Conservation (phyloP, 1,284 basidiomycete species). For the Peniophora sp. region DNA sequence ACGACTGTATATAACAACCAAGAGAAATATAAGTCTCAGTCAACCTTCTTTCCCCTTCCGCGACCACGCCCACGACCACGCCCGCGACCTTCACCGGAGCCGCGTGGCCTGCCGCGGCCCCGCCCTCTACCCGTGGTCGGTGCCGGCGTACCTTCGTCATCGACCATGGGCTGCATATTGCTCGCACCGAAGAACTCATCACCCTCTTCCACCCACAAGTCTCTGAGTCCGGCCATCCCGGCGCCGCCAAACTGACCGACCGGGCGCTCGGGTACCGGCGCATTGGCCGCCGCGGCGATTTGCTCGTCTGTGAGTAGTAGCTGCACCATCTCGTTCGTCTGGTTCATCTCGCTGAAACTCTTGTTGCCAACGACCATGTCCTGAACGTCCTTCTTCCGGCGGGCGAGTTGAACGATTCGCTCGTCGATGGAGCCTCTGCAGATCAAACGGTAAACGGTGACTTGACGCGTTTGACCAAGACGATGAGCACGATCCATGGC, state of each 20-base stretch:
- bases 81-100: constrained; percentile 6
- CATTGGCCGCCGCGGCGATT: constrained; percentile 45
- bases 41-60: constrained; percentile 12
- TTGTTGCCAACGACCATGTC: constrained; percentile 99
- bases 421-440: constrained; percentile 98
- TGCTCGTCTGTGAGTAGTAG: constrained; percentile 94
- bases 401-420: constrained; percentile 90
- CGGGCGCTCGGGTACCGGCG: constrained; percentile 28
- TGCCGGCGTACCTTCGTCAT: constrained; percentile 27
- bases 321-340: constrained; percentile 96
- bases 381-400: constrained; percentile 97
- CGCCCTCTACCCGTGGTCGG: constrained; percentile 16
- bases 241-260: constrained; percentile 24
- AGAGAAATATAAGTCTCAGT: no score
- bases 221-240: constrained; percentile 36
- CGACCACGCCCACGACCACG: constrained; percentile 20
- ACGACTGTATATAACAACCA: no score
- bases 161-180: constrained; percentile 23
- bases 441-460: constrained; percentile 97
- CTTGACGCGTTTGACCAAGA: constrained; percentile 96
- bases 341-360: constrained; percentile 85
- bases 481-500: constrained; percentile 99
- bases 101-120: constrained; percentile 27
- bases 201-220: constrained; percentile 77
- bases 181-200: constrained; percentile 73